Base-by-base conservation (phyloP, 2,329 filamentous ascomycete genomes). In the Didymosphaeria variabile region DNA sequence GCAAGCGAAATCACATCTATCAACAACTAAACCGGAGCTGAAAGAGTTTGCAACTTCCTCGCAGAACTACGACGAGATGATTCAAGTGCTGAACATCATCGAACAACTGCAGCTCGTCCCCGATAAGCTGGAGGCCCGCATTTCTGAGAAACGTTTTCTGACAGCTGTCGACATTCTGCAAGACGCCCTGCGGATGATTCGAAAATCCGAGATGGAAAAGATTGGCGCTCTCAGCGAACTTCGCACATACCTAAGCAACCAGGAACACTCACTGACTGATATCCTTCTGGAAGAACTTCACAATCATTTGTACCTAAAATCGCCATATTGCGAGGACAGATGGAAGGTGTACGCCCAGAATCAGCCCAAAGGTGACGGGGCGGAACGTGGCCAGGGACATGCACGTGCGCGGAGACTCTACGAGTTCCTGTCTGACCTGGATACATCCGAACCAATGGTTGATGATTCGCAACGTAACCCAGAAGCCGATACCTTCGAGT, bases 271-370 rank as follows among this genome's bases (percentile, higher is more conserved):
- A 0, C 81, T 99, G 65, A 94, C 94, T 73, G 95, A 99, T 73
- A 98, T 98, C 56, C 78, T 99, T 58, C 89, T 98, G n/a, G 95
- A 99, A 76, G 95, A 99, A 78, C 84, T 99, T 36, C 95, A 99
- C 75, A 95, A 97, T 76, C 95, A 99, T 79, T 85, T 99, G 4
- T 99, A 99, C 75, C 87, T 99, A 42, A 98, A 98, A 77, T 98
- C 94, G 3, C 95, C 94, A 0, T 99, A 99, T 76, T 98, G 94
- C 74, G 93, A 97, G 75, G 93, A 97, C 75, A 86, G 95, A 67
- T 99, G 95, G 95, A 96, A 97, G 78, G 87, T 86, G 60, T 87
- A 97, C 61, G 86, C 90, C 40, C 90, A 90, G 69, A 86, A 85
- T 40, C 89, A 91, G 65, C 84, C 87, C 51, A 80, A 79, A 46